phyloP scores from a whole-genome alignment of 2,329 filamentous ascomycete genomes.

The Aspergillus neotritici region DNA sequence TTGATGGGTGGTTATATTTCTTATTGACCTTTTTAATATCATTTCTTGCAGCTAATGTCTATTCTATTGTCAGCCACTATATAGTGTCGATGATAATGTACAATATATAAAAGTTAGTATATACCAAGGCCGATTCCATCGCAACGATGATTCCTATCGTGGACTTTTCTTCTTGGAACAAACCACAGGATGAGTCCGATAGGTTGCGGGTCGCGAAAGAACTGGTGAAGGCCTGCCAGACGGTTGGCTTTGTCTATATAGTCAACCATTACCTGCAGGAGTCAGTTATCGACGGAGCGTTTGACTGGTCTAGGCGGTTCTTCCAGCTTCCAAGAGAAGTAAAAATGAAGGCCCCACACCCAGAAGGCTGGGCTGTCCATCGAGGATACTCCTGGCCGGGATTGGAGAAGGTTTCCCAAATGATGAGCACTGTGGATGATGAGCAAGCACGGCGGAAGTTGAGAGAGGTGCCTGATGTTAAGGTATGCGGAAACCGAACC shows the following conservation, averaged over 20 bases:
- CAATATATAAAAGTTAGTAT: neutral
- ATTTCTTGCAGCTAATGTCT: neutral
- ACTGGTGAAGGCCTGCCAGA: conserved; percentile 39
- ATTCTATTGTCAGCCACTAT: neutral
- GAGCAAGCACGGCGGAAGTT: conserved; percentile 39
- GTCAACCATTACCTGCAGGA: conserved; percentile 43
- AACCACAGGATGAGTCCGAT: conserved; percentile 20
- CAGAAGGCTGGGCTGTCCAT: conserved; percentile 45
- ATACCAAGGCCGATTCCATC: neutral
- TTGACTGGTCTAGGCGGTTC: conserved; percentile 40
- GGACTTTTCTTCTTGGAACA: conserved; percentile 36
- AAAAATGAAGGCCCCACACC: conserved; percentile 48
- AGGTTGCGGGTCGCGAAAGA: conserved; percentile 33
- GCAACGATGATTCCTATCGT: conserved; percentile 33
- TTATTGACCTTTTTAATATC: too few relatives aligned
- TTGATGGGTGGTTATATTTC: neutral
- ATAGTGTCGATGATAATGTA: neutral
- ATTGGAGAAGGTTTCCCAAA: conserved; percentile 49
- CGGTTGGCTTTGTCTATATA: conserved; percentile 47
- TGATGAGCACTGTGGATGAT: conserved; percentile 38
- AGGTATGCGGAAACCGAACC: conserved; percentile 33
- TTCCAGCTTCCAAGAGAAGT: conserved; percentile 42
- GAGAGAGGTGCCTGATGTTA: conserved; percentile 47
- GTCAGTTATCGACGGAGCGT: conserved; percentile 39
- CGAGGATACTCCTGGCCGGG: conserved; percentile 54